Base-by-base conservation (phyloP, 768 basidiomycete genomes). In the Calocybe indica region DNA sequence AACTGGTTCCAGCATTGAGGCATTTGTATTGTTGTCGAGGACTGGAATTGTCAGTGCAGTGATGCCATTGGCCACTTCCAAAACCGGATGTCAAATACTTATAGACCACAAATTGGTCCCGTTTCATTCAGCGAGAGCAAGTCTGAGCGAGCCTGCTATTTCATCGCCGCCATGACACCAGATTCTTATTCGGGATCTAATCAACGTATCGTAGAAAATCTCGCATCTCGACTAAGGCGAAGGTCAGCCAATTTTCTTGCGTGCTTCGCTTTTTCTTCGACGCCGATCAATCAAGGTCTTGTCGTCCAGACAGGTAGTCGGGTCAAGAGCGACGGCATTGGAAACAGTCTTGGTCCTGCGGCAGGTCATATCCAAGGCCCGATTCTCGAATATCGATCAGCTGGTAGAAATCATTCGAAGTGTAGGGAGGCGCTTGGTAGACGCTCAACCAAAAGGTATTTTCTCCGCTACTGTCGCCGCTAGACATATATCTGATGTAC, bases 401-500 rank as follows among this genome's bases (percentile, higher is more conserved):
- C 73, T 98, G 2, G 77, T 92, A 3, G 74, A 75, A 40, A 79
- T 89, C 48, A 85, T 99, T 52, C 82, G 87, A 46, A 69, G 70
- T 41, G 86, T 92, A 7, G 96, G 95, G 3, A 74, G 80, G 53
- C 80, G 79, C 54, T 65, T 99, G 37, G 83, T 88, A 6, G 89
- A 92, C 13, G 92, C 95, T 7, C 93, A 97, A 61, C 92, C 94
- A 9, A 96, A 95, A 82, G 95, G 95, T 93, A 46, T 56, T 53
- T 53, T 15, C 12, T 22, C 22, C 1, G 22, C 22, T 22, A 4
- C 22, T 2, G 22, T 22, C 4, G 40, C 33, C 45, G 39, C 49
- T 41, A 30, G 45, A 36, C 36, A 43, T 15, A 51, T 36, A 37
- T 37, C 43, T 43, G 31, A 29, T 35, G 28, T 15, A 39, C n/a